phyloP scores from a whole-genome alignment of 2,329 filamentous ascomycete species.

The Orbilia blumenaviensis region DNA sequence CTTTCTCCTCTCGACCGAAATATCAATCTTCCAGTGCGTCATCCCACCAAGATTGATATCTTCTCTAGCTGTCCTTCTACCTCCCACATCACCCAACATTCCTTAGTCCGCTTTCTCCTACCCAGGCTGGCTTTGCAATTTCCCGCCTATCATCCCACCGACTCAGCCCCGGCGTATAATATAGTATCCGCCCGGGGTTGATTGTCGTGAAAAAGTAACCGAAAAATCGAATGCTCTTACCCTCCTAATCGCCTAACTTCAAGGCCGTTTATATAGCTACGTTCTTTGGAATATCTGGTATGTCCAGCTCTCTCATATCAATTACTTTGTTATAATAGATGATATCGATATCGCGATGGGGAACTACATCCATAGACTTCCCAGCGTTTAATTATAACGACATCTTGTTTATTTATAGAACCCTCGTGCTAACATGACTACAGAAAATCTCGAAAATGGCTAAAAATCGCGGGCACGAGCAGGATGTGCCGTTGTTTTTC shows the following conservation, averaged over 20 bases:
- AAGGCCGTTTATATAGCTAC: constrained; percentile 4
- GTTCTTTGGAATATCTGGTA: constrained; percentile 49
- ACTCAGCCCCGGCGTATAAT: constrained; percentile 10
- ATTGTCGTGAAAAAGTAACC: not conserved
- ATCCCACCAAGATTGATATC: not conserved
- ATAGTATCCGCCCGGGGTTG: constrained; percentile 16
- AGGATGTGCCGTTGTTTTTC: constrained; percentile 44
- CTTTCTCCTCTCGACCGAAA: not conserved
- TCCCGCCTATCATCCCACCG: not conserved
- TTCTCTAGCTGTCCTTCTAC: not conserved
- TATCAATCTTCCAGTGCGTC: not conserved
- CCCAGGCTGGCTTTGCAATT: constrained; percentile 33
- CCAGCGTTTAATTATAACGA: not conserved
- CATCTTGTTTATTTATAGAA: not conserved
- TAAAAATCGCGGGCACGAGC: constrained; percentile 29
- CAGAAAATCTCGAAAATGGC: constrained; percentile 33
- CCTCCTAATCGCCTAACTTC: not conserved
- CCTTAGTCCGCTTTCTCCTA: not conserved
- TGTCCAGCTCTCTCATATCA: not conserved
- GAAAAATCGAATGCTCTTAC: not conserved
- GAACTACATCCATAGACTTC: too few relatives aligned
- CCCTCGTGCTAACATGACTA: not conserved
- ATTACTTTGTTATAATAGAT: not conserved
- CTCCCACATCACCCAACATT: constrained; percentile 10
- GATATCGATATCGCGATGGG: too few relatives aligned